Evolutionary conservation across 345 rosid genomes (phyloP).

Genomic region (Lagerstroemia speciosa): DNA sequence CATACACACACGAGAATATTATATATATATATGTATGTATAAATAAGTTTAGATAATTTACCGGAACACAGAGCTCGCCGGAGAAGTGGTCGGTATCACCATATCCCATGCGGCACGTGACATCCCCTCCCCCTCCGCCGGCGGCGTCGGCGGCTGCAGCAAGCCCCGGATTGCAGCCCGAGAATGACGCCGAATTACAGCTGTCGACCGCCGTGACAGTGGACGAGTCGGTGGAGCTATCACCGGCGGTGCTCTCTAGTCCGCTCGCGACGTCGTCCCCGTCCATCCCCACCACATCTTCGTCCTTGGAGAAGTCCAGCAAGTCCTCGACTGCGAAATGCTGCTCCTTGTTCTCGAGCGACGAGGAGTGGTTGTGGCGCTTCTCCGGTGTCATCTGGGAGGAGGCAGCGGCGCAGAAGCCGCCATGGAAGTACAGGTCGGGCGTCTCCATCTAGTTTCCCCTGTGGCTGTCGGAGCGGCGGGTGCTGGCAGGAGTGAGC

Average conservation of each 20-base stretch:
- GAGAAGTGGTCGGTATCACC: slow-evolving; percentile 39
- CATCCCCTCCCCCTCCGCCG: slow-evolving; percentile 5
- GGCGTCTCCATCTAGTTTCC: not conserved
- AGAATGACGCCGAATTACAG: slow-evolving; percentile 59
- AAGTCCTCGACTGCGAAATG: slow-evolving; percentile 90
- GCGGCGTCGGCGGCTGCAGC: slow-evolving; percentile 24
- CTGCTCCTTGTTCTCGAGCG: slow-evolving; percentile 18
- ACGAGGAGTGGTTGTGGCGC: not conserved
- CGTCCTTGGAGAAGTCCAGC: slow-evolving; percentile 59
- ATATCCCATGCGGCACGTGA: not conserved
- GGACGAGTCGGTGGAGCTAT: slow-evolving; percentile 34
- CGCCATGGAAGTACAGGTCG: not conserved
- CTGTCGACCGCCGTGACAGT: slow-evolving; percentile 44
- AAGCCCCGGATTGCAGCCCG: slow-evolving; percentile 28
- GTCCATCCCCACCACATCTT: slow-evolving; percentile 47
- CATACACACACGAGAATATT: no score
- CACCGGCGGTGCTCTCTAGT: slow-evolving; percentile 11
- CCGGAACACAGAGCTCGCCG: slow-evolving; percentile 88
- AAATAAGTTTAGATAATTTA: slow-evolving; percentile 14
- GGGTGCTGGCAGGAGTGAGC: no score
- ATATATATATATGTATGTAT: no score
- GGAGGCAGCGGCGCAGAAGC: not conserved
- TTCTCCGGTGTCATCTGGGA: not conserved
- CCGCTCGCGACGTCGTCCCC: slow-evolving; percentile 20
- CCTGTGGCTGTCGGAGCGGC: no score